Percentiles rank a stretch among this genome's conserved stretches.
Evolutionary conservation across 2,329 filamentous ascomycete species (phyloP).

Genomic region (Trichoderma citrinoviride): DNA sequence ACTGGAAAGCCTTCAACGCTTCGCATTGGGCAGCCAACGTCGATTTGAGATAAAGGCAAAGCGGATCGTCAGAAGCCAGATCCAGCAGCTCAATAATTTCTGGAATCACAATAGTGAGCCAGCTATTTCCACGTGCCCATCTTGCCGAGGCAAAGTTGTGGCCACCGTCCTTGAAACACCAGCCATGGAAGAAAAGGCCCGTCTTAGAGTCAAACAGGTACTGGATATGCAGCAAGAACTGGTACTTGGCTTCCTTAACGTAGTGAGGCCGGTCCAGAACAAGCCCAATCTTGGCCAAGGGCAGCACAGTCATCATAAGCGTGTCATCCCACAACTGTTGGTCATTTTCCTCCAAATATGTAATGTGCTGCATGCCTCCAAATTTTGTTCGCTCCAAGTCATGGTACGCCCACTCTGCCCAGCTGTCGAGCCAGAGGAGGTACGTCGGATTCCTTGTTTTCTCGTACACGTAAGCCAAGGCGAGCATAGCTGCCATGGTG

Average conservation of each 20-base stretch:
- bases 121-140: slow-evolving; percentile 15
- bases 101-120: slow-evolving; percentile 11
- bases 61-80: not conserved
- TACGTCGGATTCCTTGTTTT: slow-evolving; percentile 6
- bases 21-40: not conserved
- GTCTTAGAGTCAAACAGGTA: slow-evolving; percentile 10
- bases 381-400: slow-evolving; percentile 12
- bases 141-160: slow-evolving; percentile 6
- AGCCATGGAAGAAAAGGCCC: slow-evolving; percentile 14
- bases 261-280: slow-evolving; percentile 7
- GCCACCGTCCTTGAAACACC: slow-evolving; percentile 9
- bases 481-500: slow-evolving; percentile 13
- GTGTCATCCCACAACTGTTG: slow-evolving; percentile 17
- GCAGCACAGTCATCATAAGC: slow-evolving; percentile 13
- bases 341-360: slow-evolving; percentile 13
- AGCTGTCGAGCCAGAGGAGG: slow-evolving; percentile 9
- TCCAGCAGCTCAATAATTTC: slow-evolving; percentile 10
- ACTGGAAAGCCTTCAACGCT: not conserved
- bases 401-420: slow-evolving; percentile 14
- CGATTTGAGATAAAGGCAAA: not conserved
- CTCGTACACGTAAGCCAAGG: slow-evolving; percentile 6
- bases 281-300: slow-evolving; percentile 8
- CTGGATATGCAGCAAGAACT: slow-evolving; percentile 9
- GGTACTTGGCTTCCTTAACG: slow-evolving; percentile 6
- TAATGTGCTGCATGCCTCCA: slow-evolving; percentile 16